phyloP scores from a whole-genome alignment of 306 rosid genomes.

The Crataegus laevigata region DNA sequence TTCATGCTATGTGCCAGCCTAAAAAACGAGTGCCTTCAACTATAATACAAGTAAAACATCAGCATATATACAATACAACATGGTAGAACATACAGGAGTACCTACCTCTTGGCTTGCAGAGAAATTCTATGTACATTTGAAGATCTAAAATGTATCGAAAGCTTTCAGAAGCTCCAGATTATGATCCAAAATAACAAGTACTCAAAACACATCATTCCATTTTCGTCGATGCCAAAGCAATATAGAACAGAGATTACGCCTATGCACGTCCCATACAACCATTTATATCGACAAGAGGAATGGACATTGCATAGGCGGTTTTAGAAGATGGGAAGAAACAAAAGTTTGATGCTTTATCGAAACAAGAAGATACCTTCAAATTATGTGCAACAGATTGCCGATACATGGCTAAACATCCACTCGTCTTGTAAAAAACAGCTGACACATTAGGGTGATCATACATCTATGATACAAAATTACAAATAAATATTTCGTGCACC shows the following conservation, averaged over 20 bases:
- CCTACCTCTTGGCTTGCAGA: neutral
- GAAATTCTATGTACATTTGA: neutral
- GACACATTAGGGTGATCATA: neutral
- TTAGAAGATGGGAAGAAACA: neutral
- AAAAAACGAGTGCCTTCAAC: too few relatives aligned
- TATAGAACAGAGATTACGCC: too few relatives aligned
- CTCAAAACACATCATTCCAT: too few relatives aligned
- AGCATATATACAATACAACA: neutral
- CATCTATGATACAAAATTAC: neutral
- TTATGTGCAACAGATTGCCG: slow-evolving; percentile 13
- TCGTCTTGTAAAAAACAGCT: neutral
- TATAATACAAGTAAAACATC: neutral
- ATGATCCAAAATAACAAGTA: too few relatives aligned
- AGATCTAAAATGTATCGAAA: too few relatives aligned
- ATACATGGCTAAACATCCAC: slow-evolving; percentile 13
- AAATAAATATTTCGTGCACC: neutral
- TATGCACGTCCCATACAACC: too few relatives aligned
- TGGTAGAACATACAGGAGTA: neutral
- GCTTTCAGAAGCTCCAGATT: too few relatives aligned
- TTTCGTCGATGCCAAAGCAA: too few relatives aligned
- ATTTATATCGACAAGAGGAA: too few relatives aligned
- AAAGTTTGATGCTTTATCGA: slow-evolving; percentile 5
- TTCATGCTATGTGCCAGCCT: too few relatives aligned
- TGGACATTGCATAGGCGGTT: neutral
- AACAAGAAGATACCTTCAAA: neutral